Percentiles rank a stretch among this genome's conserved stretches.
phyloP scores from a whole-genome alignment of 495 filamentous ascomycete genomes.

The Tuber brumale region DNA sequence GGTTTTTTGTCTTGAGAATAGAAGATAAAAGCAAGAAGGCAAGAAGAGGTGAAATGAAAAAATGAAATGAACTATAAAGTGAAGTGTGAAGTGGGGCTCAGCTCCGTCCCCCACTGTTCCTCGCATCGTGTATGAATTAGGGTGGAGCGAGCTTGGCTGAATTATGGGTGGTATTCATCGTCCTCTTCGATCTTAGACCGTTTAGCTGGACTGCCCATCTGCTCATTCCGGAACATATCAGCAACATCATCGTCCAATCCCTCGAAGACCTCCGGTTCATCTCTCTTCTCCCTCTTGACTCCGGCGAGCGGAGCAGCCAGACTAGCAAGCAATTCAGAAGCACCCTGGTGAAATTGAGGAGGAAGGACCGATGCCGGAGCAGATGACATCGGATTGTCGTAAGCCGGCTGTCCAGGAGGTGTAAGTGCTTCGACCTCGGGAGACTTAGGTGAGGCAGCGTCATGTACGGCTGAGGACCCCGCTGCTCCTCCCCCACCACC shows the following conservation, averaged over 20 bases:
- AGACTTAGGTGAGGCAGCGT: constrained; percentile 48
- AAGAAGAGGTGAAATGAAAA: not conserved
- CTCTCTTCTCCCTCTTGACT: constrained; percentile 68
- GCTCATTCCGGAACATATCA: constrained; percentile 62
- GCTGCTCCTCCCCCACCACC: constrained; percentile 40
- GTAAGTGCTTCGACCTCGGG: constrained; percentile 80
- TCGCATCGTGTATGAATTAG: not conserved
- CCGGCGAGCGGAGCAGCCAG: constrained; percentile 46
- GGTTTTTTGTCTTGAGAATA: not conserved
- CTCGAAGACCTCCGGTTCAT: constrained; percentile 57
- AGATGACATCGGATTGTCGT: constrained; percentile 27
- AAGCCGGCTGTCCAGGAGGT: constrained; percentile 53
- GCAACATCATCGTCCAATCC: constrained; percentile 77
- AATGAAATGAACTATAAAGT: not conserved
- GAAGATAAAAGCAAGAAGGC: not conserved
- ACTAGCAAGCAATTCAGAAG: constrained; percentile 50
- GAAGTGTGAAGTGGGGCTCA: not conserved
- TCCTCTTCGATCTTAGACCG: constrained; percentile 40
- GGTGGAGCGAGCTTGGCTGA: not conserved
- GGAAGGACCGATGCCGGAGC: constrained; percentile 43
- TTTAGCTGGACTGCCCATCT: constrained; percentile 31
- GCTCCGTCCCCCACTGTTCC: not conserved
- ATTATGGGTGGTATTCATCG: constrained; percentile 39
- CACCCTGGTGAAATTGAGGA: constrained; percentile 44
- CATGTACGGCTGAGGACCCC: constrained; percentile 42